phyloP scores from a whole-genome alignment of 129 eudicot genomes.

The Gnaphalium uliginosum region DNA sequence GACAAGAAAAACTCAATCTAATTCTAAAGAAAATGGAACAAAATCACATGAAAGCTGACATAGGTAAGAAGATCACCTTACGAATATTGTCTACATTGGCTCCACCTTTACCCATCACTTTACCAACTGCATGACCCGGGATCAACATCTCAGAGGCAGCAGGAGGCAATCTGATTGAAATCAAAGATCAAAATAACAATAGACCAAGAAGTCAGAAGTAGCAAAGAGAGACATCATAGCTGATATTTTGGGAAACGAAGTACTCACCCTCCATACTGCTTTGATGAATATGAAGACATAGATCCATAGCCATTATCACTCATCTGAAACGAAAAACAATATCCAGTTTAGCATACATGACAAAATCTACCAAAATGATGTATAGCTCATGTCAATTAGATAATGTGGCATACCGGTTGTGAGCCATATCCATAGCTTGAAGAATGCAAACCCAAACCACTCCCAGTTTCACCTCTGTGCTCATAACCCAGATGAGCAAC shows the following conservation, averaged over 20 bases:
- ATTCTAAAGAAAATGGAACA: background rate
- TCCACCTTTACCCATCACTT: slow-evolving; percentile 95
- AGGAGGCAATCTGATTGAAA: slow-evolving; percentile 61
- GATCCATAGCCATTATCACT: slow-evolving; percentile 68
- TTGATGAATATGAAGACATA: slow-evolving; percentile 69
- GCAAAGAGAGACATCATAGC: background rate
- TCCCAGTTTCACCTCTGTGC: slow-evolving; percentile 62
- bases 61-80: slow-evolving; percentile 48
- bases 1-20: slow-evolving; percentile 24
- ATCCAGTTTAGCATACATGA: background rate
- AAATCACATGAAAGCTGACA: background rate
- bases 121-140: slow-evolving; percentile 89
- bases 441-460: slow-evolving; percentile 62
- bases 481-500: slow-evolving; percentile 53
- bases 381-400: background rate
- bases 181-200: slow-evolving; percentile 8
- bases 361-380: background rate
- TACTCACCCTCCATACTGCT: slow-evolving; percentile 82
- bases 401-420: slow-evolving; percentile 48
- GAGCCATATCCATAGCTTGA: slow-evolving; percentile 77
- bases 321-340: slow-evolving; percentile 40
- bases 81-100: slow-evolving; percentile 81
- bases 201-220: background rate
- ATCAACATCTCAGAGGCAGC: slow-evolving; percentile 79
- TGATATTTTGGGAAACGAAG: slow-evolving; percentile 10